phyloP scores from a whole-genome alignment of 2,329 filamentous ascomycete genomes.

The Aspergillus eucalypticola region DNA sequence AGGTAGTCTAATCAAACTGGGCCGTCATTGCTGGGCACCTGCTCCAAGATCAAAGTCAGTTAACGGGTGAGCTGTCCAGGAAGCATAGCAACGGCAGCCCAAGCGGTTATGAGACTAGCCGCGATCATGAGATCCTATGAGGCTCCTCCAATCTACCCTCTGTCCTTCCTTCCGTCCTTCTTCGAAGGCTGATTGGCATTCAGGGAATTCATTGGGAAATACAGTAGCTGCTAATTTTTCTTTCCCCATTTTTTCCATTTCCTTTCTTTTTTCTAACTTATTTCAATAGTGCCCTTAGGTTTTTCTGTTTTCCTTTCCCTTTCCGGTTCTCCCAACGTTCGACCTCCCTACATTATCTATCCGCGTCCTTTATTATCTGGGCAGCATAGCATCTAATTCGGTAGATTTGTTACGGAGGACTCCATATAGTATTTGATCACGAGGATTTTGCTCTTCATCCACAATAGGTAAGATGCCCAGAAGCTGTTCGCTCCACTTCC shows the following conservation, averaged over 20 bases:
- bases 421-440: not conserved
- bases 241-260: not conserved
- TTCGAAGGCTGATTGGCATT: not conserved
- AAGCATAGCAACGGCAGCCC: constrained; percentile 21
- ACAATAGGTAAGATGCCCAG: not conserved
- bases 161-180: not conserved
- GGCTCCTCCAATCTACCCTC: constrained; percentile 2
- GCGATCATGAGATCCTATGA: constrained; percentile 1
- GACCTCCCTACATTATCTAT: not conserved
- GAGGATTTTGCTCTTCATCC: not conserved
- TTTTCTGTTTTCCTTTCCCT: constrained; percentile 1
- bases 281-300: not conserved
- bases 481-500: not conserved
- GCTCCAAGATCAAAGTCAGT: constrained; percentile 10
- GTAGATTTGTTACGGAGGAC: not conserved
- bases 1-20: constrained; percentile 17
- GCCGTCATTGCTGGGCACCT: constrained; percentile 20
- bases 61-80: constrained; percentile 14
- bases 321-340: not conserved
- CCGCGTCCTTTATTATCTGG: not conserved
- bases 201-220: not conserved
- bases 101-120: constrained; percentile 10
- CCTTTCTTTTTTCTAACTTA: too few species aligned
- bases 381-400: not conserved
- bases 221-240: not conserved